These are phyloP conservation scores for Lanmaoa rubissima DNA, from an alignment of 768 basidiomycete genomes.

Conservation along the genomic window DNA sequence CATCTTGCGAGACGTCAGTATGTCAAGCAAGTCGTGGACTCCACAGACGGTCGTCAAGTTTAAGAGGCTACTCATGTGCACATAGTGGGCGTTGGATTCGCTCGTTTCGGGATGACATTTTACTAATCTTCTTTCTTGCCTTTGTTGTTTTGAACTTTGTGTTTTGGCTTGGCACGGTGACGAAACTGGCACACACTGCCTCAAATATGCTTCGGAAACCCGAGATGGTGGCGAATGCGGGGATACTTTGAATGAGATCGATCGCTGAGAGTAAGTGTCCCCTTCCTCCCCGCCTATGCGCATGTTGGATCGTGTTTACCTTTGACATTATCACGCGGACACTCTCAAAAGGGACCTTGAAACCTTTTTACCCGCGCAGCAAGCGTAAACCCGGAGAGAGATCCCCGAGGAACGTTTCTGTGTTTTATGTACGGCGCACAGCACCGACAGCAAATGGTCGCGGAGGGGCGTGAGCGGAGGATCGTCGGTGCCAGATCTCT, in stretches of 20 bases:
- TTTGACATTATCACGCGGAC: not conserved
- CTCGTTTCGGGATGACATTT: not conserved
- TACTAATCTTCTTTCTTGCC: too few species aligned
- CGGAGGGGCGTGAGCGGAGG: not conserved
- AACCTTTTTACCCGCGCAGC: not conserved
- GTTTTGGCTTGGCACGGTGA: not conserved
- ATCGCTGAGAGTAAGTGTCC: not conserved
- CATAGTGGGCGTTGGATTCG: not conserved
- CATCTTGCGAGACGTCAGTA: not conserved
- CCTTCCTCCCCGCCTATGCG: not conserved
- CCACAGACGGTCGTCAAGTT: not conserved
- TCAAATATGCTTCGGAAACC: too few species aligned
- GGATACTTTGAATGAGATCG: not conserved
- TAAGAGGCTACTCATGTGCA: not conserved
- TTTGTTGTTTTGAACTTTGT: not conserved
- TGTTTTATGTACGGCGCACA: constrained; percentile 6
- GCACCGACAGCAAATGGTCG: not conserved
- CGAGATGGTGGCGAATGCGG: not conserved
- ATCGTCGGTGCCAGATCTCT: not conserved
- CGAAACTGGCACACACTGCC: not conserved
- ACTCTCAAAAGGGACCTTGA: too few species aligned
- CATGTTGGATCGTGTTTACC: not conserved
- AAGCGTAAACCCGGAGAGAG: not conserved
- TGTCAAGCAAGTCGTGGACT: too few species aligned
- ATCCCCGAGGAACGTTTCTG: constrained; percentile 12